A percentile compares a stretch with the other conserved stretches of the same genome.
Conservation (phyloP, 1,284 basidiomycete species). For the Xerocomus nothofagi region DNA sequence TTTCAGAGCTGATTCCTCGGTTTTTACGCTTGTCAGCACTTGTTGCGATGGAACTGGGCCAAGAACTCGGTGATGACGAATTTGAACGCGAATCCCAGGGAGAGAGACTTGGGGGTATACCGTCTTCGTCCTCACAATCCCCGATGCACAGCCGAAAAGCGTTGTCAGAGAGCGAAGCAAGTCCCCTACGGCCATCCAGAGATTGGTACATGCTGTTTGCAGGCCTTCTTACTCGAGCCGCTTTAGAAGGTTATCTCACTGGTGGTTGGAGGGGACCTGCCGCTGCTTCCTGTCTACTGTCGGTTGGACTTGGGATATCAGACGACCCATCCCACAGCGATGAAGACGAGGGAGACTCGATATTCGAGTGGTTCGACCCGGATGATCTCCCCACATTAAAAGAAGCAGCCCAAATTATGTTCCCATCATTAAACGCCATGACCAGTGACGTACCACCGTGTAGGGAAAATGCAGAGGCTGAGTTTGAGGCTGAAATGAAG, state of each 20-base stretch:
- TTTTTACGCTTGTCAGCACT: conserved; percentile 75
- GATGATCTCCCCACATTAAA: conserved; percentile 70
- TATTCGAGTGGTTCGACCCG: conserved; percentile 65
- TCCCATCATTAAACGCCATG: conserved; percentile 52
- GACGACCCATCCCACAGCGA: conserved; percentile 21
- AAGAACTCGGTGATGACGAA: conserved; percentile 53
- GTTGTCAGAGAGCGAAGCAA: conserved; percentile 41
- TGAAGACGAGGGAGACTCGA: conserved; percentile 39
- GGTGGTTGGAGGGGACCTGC: conserved; percentile 74
- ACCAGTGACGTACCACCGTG: conserved; percentile 22
- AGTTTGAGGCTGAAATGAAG: conserved; percentile 67
- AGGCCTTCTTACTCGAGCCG: conserved; percentile 73
- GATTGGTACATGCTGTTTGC: conserved; percentile 81
- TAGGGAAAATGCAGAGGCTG: conserved; percentile 53
- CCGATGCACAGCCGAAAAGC: conserved; percentile 18
- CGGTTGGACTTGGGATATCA: conserved; percentile 62
- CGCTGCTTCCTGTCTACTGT: conserved; percentile 69
- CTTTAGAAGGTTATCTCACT: conserved; percentile 78
- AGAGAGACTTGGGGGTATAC: conserved; percentile 14
- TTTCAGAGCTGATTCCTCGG: conserved; percentile 66
- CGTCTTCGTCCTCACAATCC: conserved; percentile 15
- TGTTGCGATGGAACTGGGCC: conserved; percentile 69
- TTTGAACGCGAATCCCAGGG: conserved; percentile 30
- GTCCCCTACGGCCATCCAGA: conserved; percentile 61
- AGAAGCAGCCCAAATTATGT: conserved; percentile 67